A percentile compares a stretch with the other conserved stretches of the same genome.
Conservation (phyloP, 176 grass and related monocot genomes). For the Puya raimondii region DNA sequence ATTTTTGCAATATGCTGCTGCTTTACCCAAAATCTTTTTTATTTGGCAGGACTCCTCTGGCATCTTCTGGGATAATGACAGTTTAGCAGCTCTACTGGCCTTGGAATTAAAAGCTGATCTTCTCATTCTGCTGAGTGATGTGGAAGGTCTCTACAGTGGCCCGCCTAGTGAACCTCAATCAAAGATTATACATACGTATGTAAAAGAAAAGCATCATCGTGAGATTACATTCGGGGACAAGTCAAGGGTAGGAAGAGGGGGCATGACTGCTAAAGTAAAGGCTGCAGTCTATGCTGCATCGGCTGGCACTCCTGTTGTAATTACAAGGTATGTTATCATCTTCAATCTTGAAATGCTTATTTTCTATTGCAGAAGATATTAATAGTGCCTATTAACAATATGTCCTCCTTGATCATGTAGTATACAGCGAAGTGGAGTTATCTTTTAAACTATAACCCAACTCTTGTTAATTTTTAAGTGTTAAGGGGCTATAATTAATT, state of each 20-base stretch:
- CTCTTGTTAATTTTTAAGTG: too few relatives aligned
- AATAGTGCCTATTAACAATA: neutral
- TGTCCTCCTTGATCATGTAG: neutral
- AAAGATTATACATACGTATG: conserved; percentile 79
- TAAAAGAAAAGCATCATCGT: conserved; percentile 79
- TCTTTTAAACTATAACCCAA: neutral
- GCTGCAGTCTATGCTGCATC: conserved; percentile 71
- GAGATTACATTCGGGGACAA: conserved; percentile 97
- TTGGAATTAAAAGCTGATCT: conserved; percentile 88
- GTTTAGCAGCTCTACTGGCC: conserved; percentile 87
- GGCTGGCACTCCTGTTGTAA: conserved; percentile 79
- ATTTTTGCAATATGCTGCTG: neutral
- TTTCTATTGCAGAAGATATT: neutral
- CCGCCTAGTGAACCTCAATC: conserved; percentile 77
- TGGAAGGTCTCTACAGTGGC: conserved; percentile 90
- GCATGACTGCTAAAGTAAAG: conserved; percentile 97
- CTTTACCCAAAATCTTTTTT: neutral
- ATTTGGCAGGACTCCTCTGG: conserved; percentile 83
- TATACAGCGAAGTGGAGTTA: neutral
- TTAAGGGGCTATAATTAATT: too few relatives aligned
- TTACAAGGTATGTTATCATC: conserved; percentile 50
- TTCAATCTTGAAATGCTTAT: neutral
- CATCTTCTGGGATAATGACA: conserved; percentile 99
- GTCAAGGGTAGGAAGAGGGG: conserved; percentile 92
- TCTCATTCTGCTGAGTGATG: conserved; percentile 88